Evolutionary conservation across 2,329 filamentous ascomycete genomes (phyloP), one percentile per base, ranked within the genome.

Genomic region (Trichoderma koningii): DNA sequence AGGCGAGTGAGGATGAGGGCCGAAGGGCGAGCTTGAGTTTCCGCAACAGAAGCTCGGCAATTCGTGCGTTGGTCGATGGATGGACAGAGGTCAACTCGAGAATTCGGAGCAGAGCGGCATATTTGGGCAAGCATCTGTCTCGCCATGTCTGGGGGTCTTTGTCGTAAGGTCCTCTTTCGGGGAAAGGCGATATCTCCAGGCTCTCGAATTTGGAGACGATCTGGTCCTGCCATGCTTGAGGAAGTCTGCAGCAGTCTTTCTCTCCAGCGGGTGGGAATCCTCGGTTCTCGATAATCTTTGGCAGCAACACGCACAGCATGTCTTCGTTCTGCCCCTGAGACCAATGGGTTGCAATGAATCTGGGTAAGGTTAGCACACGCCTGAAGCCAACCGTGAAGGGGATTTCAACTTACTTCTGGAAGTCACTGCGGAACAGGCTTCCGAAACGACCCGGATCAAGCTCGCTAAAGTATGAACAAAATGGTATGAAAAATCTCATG

Each of bases 401-500:
- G 60, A 4, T 4, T 47, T 15, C 28, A n/a, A 50, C 79, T 75
- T 78, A 91, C 85, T 86, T 92, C 75, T 96, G 91, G 70, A 98
- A 93, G 65, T 91, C 88, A 44, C 87, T 89, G 7, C 93, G 81
- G 38, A 96, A 83, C n/a, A 97, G 80, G 68, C 87, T 88, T 62
- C 87, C 85, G 73, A 98, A 99, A 45, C 91, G 85, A 61, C 89
- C 85, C 1, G 83, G 74, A 52, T 93, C 88, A 42, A 96, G 81
- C 62, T 92, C 85, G 0, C 91, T 89, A 70, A 95, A 88, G 60
- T 91, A 88, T 15, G 89, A 89, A 76, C 92, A 97, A 76, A 98
- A 97, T 0, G 88, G 84, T 50, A 98, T 83, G 74, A 97, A 98
- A 80, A 88, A 89, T 59, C 78, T 78, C 71, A 89, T 85, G 71